Base-by-base conservation (phyloP, 176 grass and related monocot genomes). In the Zoysia japonica region DNA sequence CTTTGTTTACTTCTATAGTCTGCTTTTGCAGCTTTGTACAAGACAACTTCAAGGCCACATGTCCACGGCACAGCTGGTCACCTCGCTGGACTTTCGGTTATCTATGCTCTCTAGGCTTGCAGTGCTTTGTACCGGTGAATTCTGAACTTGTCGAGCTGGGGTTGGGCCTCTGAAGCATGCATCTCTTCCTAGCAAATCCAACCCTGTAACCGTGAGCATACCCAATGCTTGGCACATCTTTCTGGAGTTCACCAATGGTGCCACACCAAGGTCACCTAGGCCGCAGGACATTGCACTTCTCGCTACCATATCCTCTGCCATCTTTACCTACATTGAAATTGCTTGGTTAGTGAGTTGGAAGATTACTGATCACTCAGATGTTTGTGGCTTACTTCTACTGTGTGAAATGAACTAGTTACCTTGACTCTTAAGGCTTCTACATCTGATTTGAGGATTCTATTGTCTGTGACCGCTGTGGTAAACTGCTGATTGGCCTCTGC, bases 281-380 rank as follows among this genome's bases (percentile, higher is more conserved):
- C 92, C 90, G 3, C 84, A 93, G 51, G 88, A 87, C 87, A 86
- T 59, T 7, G 90, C 73, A 7, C 81, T 81, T 76, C 96, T 89
- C 2, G 90, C 54, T 1, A 93, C 92, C 88, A 94, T 81, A 42
- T 99, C 92, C 79, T 99, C 96, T 16, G 88, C 96, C 92, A 96
- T 75, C 67, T 95, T 95, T 69, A 99, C 95, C 89, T 97, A 87
- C 55, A 81, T 71, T 72, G 7, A 35, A 59, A 76, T 17, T 0
- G 38, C 2, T 65, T 44, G 49, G 15, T 79, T 79, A 83, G 76
- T 46, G 39, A 62, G 46, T 35, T 61, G 8, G 5, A 3, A 50
- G 1, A 28, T 3, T 17, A 54, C 2, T 16, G 47, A 63, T 63
- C 11, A 0, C 46, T 38, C 1, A 44, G 2, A 0, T n/a, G 42